Base-by-base conservation (phyloP, 2,329 filamentous ascomycete species). In the Phyllosticta citrichinensis region DNA sequence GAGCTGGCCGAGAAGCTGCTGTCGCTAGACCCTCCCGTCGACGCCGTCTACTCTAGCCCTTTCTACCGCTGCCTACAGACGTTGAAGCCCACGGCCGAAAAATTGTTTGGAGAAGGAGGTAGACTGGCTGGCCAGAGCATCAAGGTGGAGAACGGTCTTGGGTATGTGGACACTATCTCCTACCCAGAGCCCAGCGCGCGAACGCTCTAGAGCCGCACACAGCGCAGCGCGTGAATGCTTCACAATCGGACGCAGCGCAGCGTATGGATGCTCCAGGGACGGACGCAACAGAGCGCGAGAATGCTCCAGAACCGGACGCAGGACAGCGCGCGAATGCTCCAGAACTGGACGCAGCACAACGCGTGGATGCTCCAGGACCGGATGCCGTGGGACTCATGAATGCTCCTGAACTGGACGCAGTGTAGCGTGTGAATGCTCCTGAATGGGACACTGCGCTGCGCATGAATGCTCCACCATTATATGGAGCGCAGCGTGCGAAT, bases 1-100 rank as follows among this genome's bases (percentile, higher is more conserved):
- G 86, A 97, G 75, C 81, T 97, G 55, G 91, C 74, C 64, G 77
- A 74, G 8, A 82, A 89, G 69, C 79, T 96, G 55, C 70, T 79
- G 62, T 78, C 76, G 0, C 71, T 89, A 53, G 75, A 84, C 19
- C 88, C 88, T 35, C 83, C 86, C 1, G 81, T 93, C 62, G 86
- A 91, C 58, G 80, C 81, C 55, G 82, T 97, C 66, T 97, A 96
- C 77, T 78, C 68, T 62, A 79, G 70, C 66, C 77, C 67, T 64
- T 79, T 68, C 66, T 80, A 68, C 60, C 70, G 74, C 24, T 76
- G 74, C 62, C 62, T 76, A 52, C 73, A 76, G 64, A 74, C 69
- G 50, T 63, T 76, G 17, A 70, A 70, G 64, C 74, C 74, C 5
- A 75, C 71, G 17, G 47, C 24, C 10, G 71, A 75, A 54, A 65